phyloP scores from a whole-genome alignment of 192 early-diverging fungal genomes.

The Thoreauomyces humboldtii region DNA sequence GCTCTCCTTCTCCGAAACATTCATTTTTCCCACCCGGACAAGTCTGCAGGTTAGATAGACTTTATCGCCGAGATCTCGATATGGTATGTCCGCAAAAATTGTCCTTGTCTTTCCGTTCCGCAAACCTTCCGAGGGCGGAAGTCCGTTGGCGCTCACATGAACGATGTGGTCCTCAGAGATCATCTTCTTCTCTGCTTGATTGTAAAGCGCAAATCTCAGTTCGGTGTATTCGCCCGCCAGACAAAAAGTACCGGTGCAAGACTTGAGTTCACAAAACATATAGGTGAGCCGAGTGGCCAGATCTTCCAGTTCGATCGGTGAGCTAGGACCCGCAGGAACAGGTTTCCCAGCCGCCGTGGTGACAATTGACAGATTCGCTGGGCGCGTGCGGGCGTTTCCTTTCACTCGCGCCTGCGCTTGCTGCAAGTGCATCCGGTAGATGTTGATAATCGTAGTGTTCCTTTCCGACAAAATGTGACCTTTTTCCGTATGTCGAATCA shows the following conservation, averaged over 20 bases:
- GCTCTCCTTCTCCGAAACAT: conserved; percentile 49
- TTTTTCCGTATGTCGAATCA: conserved; percentile 60
- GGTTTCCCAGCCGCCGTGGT: not conserved
- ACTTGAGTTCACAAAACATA: conserved; percentile 57
- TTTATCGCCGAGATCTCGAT: conserved; percentile 48
- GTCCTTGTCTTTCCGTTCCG: conserved; percentile 48
- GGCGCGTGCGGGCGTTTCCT: not conserved
- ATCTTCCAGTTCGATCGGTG: conserved; percentile 14
- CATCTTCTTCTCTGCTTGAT: conserved; percentile 38
- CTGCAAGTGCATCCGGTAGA: conserved; percentile 58
- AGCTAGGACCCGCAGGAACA: not conserved
- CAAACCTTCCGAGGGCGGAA: conserved; percentile 41
- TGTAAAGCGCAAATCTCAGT: conserved; percentile 60
- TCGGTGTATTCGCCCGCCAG: conserved; percentile 60
- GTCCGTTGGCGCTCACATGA: conserved; percentile 48
- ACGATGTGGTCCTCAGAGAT: conserved; percentile 64
- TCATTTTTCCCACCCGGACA: conserved; percentile 64
- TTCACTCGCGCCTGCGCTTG: conserved; percentile 5
- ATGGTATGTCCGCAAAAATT: conserved; percentile 57
- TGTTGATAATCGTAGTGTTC: conserved; percentile 53
- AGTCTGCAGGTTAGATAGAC: conserved; percentile 62
- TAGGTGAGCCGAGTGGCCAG: conserved; percentile 21
- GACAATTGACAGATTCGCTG: not conserved
- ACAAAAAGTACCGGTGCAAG: conserved; percentile 57
- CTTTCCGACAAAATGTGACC: conserved; percentile 54